Evolutionary conservation across 352 stramenopile species (phyloP).

Genomic region (Globisporangium lucens): DNA sequence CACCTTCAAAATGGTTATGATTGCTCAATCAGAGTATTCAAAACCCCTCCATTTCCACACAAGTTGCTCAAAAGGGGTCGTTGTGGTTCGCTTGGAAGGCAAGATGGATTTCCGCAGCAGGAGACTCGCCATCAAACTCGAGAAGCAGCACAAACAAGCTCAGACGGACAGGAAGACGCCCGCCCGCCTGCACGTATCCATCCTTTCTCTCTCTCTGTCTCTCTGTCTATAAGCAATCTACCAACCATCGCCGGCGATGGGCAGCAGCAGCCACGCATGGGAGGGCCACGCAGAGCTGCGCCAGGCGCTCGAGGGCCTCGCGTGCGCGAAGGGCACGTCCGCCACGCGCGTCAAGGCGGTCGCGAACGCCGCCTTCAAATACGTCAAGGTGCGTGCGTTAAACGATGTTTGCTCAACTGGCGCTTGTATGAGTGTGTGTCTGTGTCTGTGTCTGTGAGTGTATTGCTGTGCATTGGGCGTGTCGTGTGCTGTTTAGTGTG

Average conservation of each 20-base stretch:
- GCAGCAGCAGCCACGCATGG: slow-evolving; percentile 30
- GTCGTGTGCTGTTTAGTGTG: not conserved
- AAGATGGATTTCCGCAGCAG: not conserved
- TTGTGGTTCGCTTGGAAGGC: not conserved
- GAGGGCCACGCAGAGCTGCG: slow-evolving; percentile 68
- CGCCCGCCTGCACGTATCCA: not conserved
- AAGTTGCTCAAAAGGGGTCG: not conserved
- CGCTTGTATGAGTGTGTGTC: not conserved
- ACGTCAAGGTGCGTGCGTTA: slow-evolving; percentile 50
- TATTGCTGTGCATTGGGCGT: too few relatives aligned
- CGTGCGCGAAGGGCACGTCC: slow-evolving; percentile 76
- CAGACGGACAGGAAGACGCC: not conserved
- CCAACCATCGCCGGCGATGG: not conserved
- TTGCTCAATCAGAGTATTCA: slow-evolving; percentile 1
- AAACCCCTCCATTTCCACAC: not conserved
- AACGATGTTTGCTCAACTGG: not conserved
- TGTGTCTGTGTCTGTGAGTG: not conserved
- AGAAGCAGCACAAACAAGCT: not conserved
- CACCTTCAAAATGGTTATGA: not conserved
- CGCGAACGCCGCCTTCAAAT: slow-evolving; percentile 62
- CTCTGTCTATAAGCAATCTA: not conserved
- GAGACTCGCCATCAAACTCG: not conserved
- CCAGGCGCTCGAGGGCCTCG: slow-evolving; percentile 62
- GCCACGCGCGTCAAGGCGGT: slow-evolving; percentile 72
- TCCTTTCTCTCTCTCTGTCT: not conserved